Evolutionary conservation across 768 basidiomycete species (phyloP), one percentile per base, ranked within the genome.

Genomic region (Lactarius quietus): DNA sequence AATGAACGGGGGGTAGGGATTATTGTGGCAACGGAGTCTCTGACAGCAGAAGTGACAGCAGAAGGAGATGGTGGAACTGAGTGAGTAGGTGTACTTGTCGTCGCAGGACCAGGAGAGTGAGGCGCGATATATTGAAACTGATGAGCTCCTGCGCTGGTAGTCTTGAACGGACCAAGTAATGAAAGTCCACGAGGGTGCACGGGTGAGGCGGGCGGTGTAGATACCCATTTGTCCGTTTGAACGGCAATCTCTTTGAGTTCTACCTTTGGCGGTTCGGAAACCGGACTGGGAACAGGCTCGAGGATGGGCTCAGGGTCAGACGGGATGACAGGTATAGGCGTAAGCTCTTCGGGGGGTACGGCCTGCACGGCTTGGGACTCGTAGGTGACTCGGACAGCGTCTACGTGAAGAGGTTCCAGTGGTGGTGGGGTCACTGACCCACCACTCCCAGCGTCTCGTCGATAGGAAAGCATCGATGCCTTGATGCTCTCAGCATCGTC

Each of bases 201-300:
- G 2, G 78, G 73, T 1, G 78, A 73, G 15, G 70, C 54, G 10
- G 81, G 78, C 14, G 71, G 62, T 18, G 72, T 70, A 12, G 84
- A 84, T 17, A 73, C 76, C 88, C 87, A 89, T 57, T 82, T 81
- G 66, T 94, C 92, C 1, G 92, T 93, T 77, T 94, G 92, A 38
- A 87, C 85, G 3, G 86, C 89, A 65, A 86, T 89, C 70, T 94
- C 92, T 72, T 80, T 86, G 36, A 84, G 76, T 69, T 90, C 86
- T 0, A 86, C 84, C 73, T 86, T 89, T 14, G 84, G 84, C 14
- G 63, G 69, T 59, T 76, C 71, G 66, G 61, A 62, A 65, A 59
- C 69, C 18, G 64, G 61, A 20, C 74, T 63, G 29, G 71, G 62
- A 66, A 65, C 58, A 63, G 65, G 64, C 64, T 48, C 74, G 64